Base-by-base conservation (phyloP, 1,284 basidiomycete species). In the Ganoderma sp. region DNA sequence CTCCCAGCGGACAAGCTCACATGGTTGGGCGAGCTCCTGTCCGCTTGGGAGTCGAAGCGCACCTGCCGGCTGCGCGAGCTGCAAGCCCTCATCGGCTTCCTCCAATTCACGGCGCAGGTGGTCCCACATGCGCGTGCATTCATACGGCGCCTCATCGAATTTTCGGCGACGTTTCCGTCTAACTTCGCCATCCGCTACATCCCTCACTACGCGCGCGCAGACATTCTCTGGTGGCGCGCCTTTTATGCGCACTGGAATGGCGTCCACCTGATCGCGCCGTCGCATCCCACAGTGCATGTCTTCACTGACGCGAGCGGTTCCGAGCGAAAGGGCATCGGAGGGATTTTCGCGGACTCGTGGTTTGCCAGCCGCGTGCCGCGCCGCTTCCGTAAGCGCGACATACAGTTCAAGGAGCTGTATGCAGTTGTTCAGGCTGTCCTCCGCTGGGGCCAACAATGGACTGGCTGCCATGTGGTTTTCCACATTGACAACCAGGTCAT, bases 401-500 rank as follows among this genome's bases (percentile, higher is more conserved):
- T 67, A 0, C 66, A 67, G 45, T 67, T 67, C 43, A 67, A 67
- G 34, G 66, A 67, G 22, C 39, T 67, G 10, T 67, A 37, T 10
- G 62, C 62, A 0, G 66, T 41, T 2, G 22, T 64, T 1, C 66
- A 64, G 28, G 66, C 66, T 0, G 34, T 32, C 10, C 25, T 67
- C 4, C 66, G 62, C 17, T 67, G 66, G 66, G 66, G 66, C 6
- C 3, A 12, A 2, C 62, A 15, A 4, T 67, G 66, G 66, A 0
- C 45, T 19, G 66, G 58, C 37, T 34, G n/a, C 12, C 66, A 67
- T 43, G 66, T 64, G 6, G 58, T 67, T 15, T 67, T 67, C 43
- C 65, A 67, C 25, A 67, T 67, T 15, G 66, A 64, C 56, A 64
- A 67, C 50, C 22, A 67, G 25, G 65, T 48, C 28, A 61, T 67